Evolutionary conservation across 2,329 filamentous ascomycete species (phyloP).

Genomic region (Penicillium crustosum): DNA sequence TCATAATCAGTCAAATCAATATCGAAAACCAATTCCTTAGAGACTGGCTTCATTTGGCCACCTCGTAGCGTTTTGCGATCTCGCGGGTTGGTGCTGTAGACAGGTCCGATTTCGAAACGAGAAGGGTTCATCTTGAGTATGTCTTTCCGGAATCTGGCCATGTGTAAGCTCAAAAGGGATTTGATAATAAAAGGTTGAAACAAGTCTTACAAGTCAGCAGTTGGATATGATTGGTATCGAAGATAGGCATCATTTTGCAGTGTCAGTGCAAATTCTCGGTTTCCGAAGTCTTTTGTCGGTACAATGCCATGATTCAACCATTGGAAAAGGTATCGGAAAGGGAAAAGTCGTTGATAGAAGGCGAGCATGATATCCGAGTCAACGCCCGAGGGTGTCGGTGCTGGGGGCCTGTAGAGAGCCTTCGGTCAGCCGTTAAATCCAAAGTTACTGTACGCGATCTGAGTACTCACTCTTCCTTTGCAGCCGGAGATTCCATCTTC

Average conservation of each 20-base stretch:
- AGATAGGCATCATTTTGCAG: conserved; percentile 90
- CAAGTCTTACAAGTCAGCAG: conserved; percentile 58
- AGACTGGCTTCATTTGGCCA: conserved; percentile 77
- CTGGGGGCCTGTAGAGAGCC: conserved; percentile 27
- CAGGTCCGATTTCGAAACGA: conserved; percentile 97
- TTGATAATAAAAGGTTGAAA: neutral
- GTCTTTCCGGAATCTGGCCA: conserved; percentile 77
- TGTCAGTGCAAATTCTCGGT: conserved; percentile 95
- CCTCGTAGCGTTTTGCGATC: conserved; percentile 83
- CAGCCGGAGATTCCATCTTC: conserved; percentile 44
- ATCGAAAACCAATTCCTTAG: conserved; percentile 97
- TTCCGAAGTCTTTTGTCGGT: conserved; percentile 81
- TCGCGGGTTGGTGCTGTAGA: conserved; percentile 89
- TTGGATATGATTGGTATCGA: conserved; percentile 79
- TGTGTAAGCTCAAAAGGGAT: conserved; percentile 21
- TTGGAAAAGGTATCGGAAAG: conserved; percentile 91
- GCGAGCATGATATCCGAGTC: conserved; percentile 85
- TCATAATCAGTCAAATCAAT: conserved; percentile 99
- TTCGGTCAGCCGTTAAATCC: conserved; percentile 14
- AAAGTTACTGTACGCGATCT: neutral
- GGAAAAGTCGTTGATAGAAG: conserved; percentile 94
- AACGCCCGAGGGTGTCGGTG: conserved; percentile 51
- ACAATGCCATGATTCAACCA: conserved; percentile 94
- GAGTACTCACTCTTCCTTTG: conserved; percentile 37
- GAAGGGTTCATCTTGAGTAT: conserved; percentile 84